Conservation (phyloP, 352 stramenopile species). For the Salisapilia sapeloensis region DNA sequence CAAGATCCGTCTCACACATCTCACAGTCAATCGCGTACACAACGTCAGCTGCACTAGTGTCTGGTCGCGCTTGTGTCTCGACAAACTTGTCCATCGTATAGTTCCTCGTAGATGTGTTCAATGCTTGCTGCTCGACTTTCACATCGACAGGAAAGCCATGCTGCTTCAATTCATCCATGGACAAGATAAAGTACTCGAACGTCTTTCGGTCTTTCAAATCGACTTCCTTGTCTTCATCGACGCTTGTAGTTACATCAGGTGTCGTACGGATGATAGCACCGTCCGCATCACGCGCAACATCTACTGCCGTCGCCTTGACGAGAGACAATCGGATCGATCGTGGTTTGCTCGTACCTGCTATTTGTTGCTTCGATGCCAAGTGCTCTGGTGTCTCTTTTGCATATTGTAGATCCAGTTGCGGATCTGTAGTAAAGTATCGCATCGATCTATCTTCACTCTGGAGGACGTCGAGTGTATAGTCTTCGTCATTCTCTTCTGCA, state of each 20-base stretch:
- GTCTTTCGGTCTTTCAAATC: slow-evolving; percentile 4
- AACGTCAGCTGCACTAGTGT: slow-evolving; percentile 3
- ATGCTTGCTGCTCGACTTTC: slow-evolving; percentile 30
- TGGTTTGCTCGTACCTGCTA: no score
- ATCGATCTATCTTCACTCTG: slow-evolving; percentile 51
- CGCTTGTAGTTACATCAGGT: slow-evolving; percentile 1
- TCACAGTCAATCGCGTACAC: slow-evolving; percentile 79
- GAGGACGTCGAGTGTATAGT: slow-evolving; percentile 57
- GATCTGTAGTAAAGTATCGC: slow-evolving; percentile 62
- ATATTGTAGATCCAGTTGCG: slow-evolving; percentile 42
- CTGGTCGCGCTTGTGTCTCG: slow-evolving; percentile 16
- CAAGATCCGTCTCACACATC: slow-evolving; percentile 80
- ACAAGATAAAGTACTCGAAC: slow-evolving; percentile 40
- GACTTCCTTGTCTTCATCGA: slow-evolving; percentile 4
- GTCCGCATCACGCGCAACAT: slow-evolving; percentile 27
- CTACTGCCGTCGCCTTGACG: slow-evolving; percentile 30
- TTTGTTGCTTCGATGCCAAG: slow-evolving; percentile 19
- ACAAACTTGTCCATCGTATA: slow-evolving; percentile 38
- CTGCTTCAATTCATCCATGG: slow-evolving; percentile 40
- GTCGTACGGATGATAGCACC: slow-evolving; percentile 15
- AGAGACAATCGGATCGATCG: slow-evolving; percentile 47
- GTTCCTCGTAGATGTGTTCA: slow-evolving; percentile 25
- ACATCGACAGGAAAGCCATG: slow-evolving; percentile 53
- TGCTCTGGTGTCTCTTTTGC: slow-evolving; percentile 43
- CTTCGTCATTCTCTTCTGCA: slow-evolving; percentile 22